phyloP scores from a whole-genome alignment of 129 eudicot species.

The Dittrichia graveolens region DNA sequence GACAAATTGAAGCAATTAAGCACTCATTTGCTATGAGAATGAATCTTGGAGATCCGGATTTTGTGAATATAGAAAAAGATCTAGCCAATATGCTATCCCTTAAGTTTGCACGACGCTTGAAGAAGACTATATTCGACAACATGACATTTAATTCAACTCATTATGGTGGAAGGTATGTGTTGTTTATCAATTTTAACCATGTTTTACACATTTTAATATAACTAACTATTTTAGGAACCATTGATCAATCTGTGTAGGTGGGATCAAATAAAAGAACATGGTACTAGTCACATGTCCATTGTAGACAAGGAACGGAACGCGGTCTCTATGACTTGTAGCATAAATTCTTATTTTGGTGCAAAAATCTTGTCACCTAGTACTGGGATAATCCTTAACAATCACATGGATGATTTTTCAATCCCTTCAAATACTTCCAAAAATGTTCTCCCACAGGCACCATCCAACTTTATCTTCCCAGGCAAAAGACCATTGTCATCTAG shows the following conservation, averaged over 20 bases:
- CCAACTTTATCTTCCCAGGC: conserved; percentile 53
- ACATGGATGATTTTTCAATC: conserved; percentile 65
- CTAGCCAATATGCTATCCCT: conserved; percentile 49
- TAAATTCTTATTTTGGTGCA: conserved; percentile 60
- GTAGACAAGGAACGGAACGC: conserved; percentile 52
- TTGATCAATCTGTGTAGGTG: conserved; percentile 36
- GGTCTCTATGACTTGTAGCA: conserved; percentile 51
- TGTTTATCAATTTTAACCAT: not conserved
- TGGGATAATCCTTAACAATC: conserved; percentile 62
- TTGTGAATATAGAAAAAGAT: conserved; percentile 32
- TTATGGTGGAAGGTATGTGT: conserved; percentile 46
- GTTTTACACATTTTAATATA: not conserved
- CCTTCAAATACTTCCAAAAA: conserved; percentile 37
- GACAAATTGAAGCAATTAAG: conserved; percentile 52
- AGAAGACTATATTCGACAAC: conserved; percentile 43
- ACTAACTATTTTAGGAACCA: not conserved
- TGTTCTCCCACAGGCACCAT: conserved; percentile 48
- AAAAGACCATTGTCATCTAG: conserved; percentile 57
- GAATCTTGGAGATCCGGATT: conserved; percentile 65
- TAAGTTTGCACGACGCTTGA: conserved; percentile 42
- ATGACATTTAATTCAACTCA: conserved; percentile 43
- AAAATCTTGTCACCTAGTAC: conserved; percentile 49
- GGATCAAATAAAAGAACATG: conserved; percentile 52
- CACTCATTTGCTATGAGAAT: conserved; percentile 45
- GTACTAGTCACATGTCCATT: conserved; percentile 58